Conservation (phyloP, 2,329 filamentous ascomycete genomes). For the Aspergillus calidoustus region DNA sequence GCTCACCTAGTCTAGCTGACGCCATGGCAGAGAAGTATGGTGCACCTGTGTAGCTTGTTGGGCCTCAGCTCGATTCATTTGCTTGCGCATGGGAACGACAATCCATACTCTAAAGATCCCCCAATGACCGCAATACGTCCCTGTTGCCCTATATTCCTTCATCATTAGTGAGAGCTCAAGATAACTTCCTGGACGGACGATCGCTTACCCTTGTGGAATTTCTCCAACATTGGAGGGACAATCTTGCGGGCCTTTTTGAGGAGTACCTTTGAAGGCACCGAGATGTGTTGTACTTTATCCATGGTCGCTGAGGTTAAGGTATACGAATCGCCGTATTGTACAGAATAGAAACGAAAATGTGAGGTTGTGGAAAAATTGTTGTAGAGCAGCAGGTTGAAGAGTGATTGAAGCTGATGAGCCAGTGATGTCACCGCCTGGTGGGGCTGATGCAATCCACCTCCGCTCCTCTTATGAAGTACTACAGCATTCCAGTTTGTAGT, state of each 20-base stretch:
- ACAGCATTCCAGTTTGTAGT: not conserved
- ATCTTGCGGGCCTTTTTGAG: constrained; percentile 83
- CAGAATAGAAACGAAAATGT: not conserved
- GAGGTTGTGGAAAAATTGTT: not conserved
- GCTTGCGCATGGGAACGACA: constrained; percentile 1
- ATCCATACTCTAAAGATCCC: constrained; percentile 75
- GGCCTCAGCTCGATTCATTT: constrained; percentile 15
- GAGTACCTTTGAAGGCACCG: constrained; percentile 72
- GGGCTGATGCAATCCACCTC: constrained; percentile 25
- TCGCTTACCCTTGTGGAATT: constrained; percentile 86
- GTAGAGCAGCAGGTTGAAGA: not conserved
- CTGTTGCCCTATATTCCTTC: constrained; percentile 70
- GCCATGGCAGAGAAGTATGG: constrained; percentile 99
- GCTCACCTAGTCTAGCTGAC: constrained; percentile 75
- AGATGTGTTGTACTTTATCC: constrained; percentile 54
- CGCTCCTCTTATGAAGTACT: not conserved
- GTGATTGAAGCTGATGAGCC: constrained; percentile 15
- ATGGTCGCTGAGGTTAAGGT: constrained; percentile 22
- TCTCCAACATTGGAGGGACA: constrained; percentile 91
- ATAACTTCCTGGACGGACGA: not conserved
- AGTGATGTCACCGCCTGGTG: constrained; percentile 44
- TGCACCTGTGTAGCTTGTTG: constrained; percentile 78
- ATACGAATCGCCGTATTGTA: not conserved
- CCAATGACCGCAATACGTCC: constrained; percentile 93
- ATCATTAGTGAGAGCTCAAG: not conserved